Percentiles rank a stretch among this genome's conserved stretches.
Conservation (phyloP, 345 rosid genomes). For the Sonneratia caseolaris region DNA sequence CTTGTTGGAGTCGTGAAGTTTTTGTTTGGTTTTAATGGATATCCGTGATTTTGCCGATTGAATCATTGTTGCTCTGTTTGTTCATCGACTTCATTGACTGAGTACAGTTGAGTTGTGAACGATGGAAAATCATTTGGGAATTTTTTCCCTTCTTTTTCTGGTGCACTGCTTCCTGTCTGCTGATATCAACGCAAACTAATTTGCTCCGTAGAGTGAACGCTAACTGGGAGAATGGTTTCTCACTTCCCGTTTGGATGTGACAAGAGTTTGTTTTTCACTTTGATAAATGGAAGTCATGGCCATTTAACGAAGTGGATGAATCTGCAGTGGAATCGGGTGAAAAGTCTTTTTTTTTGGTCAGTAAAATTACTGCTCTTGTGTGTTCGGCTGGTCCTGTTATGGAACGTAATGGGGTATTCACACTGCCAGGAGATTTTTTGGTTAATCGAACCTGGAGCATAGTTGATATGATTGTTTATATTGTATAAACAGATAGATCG, state of each 20-base stretch:
- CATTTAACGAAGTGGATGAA: not conserved
- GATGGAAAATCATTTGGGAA: not conserved
- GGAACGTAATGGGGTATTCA: too few species aligned
- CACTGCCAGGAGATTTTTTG: too few species aligned
- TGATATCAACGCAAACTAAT: not conserved
- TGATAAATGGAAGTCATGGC: not conserved
- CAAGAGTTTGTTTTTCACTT: not conserved
- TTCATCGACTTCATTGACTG: not conserved
- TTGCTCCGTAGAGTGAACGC: not conserved
- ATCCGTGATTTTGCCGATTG: not conserved
- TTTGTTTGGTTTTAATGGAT: not conserved
- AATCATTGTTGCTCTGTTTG: not conserved
- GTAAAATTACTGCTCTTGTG: too few species aligned
- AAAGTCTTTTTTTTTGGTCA: not conserved
- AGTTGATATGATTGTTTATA: not conserved
- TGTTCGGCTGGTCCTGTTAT: not conserved
- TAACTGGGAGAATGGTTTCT: too few species aligned
- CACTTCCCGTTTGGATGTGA: not conserved
- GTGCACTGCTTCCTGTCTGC: not conserved
- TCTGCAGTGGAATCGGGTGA: not conserved
- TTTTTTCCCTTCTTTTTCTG: not conserved
- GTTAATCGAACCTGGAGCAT: too few species aligned
- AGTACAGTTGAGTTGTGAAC: not conserved
- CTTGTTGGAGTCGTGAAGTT: not conserved
- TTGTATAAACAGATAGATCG: not conserved